Base-by-base conservation (phyloP, 148 eudicot genomes). In the Camellia japonica region DNA sequence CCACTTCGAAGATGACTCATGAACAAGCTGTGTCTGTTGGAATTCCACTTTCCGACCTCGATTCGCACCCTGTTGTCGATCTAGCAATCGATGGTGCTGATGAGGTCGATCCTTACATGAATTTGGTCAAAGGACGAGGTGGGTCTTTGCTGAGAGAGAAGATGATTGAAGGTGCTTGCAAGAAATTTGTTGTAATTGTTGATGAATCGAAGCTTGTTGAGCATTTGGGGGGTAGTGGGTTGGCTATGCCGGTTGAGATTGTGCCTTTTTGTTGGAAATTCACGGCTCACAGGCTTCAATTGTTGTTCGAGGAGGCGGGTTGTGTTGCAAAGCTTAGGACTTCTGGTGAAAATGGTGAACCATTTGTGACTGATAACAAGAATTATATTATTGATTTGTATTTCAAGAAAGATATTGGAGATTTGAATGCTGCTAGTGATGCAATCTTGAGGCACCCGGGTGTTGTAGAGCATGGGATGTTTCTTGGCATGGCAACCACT, bases 21-120 rank as follows among this genome's bases (percentile, higher is more conserved):
- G 92, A 94, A 30, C 94, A 88, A 42, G 98, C 98, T 2, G n/a
- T 85, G 14, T 85, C 92, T 2, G 55, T 90, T 54, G 93, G 91
- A 6, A 94, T 94, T 41, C 97, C 98, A 0, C 79, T 95, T 7
- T 87, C 97, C 5, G 97, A 93, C 84, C 90, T 95, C 12, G 90
- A 89, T 14, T 5, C 88, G 1, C 84, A 95, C 78, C 97, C 97
- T 0, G 85, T 85, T 42, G 72, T 95, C 6, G 98, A 95, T 87
- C 87, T 95, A n/a, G 93, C 94, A 0, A 95, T 95, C 23, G 98
- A 94, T 47, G 98, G 98, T 0, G 98, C 98, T 0, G 98, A 94
- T 75, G 98, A 94, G 80, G 98, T 94, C 38, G 98, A 94, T 71
- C 91, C 93, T 0, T 63, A 75, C 46, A 56, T 94, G 91, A 92